Base-by-base conservation (phyloP, 768 basidiomycete species). In the Kwoniella shandongensis region DNA sequence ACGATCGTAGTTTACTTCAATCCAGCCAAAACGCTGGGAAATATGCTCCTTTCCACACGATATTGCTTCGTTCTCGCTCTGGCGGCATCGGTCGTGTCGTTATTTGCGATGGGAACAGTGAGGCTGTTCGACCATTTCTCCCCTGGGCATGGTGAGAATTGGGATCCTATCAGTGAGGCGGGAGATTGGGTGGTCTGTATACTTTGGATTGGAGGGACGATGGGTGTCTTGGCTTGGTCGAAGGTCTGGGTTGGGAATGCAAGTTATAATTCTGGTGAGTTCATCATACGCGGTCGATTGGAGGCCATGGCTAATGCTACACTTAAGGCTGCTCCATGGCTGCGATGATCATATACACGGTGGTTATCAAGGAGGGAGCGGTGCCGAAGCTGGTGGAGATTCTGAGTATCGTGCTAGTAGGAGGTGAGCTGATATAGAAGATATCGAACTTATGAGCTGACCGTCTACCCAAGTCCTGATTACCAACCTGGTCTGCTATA, bases 341-440 rank as follows among this genome's bases (percentile, higher is more conserved):
- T 3, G 77, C 78, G 7, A 69, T 80, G 38, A 78, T 89, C 18
- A 80, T 93, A 13, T 92, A 90, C 68, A 82, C 89, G 35, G 91
- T 93, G 85, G 79, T 94, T 36, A 85, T 94, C 59, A 91, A 88
- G 72, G 92, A 94, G 79, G 92, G 92, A 18, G 88, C 86, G n/a
- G 67, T 87, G 39, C 78, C 83, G 26, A 88, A 84, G 0, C 82
- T 96, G 5, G 76, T 88, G 35, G 84, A 86, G 66, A 86, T 91
- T 1, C 80, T 86, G 1, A 81, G 86, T 59, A 88, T 92, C 77
- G 86, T 93, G 23, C 57, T 86, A 29, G 81, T 86, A 52, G 96
- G 96, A 10, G 65, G 73, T 75, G 45, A 59, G 67, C 54, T 3
- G 22, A 0, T 0, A n/a, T n/a, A 13, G 32, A 6, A 13, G 7